A percentile compares a stretch with the other conserved stretches of the same genome.
phyloP scores from a whole-genome alignment of 169 alveolate genomes.

The Cystoisospora suis region DNA sequence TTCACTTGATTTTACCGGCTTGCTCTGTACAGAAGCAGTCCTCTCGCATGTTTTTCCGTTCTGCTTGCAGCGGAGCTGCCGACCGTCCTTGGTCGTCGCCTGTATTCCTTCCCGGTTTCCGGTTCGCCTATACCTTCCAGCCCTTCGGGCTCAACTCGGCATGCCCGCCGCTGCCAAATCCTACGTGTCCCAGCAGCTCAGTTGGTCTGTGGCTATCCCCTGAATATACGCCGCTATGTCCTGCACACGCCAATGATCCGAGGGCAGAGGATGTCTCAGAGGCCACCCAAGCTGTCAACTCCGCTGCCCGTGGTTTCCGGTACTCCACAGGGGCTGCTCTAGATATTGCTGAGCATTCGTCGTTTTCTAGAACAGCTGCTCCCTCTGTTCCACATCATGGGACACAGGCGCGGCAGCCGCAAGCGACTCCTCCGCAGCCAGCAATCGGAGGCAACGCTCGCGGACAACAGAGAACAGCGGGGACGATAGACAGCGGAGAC shows the following conservation, averaged over 20 bases:
- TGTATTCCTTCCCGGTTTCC: constrained; percentile 39
- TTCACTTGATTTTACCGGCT: too few species aligned
- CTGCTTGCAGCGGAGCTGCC: constrained; percentile 44
- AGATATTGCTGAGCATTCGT: background rate
- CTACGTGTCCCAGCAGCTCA: constrained; percentile 19
- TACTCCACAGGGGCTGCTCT: background rate
- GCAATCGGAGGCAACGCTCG: background rate
- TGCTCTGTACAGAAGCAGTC: too few species aligned
- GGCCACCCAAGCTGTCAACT: background rate
- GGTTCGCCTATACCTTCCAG: constrained; percentile 7
- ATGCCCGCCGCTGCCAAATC: constrained; percentile 16
- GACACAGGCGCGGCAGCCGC: too few species aligned
- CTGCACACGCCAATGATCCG: background rate
- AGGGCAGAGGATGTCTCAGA: constrained; percentile 7
- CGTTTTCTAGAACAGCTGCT: background rate
- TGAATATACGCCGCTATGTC: background rate
- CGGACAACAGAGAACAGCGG: background rate
- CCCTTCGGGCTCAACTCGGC: constrained; percentile 17
- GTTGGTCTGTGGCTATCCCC: constrained; percentile 39
- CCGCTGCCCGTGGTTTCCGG: background rate
- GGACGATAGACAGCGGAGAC: background rate
- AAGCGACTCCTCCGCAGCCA: background rate
- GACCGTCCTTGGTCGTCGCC: constrained; percentile 34
- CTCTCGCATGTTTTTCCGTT: too few species aligned
- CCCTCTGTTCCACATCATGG: background rate